Conservation (phyloP, 1,284 basidiomycete genomes). For the Volvariella volvacea region DNA sequence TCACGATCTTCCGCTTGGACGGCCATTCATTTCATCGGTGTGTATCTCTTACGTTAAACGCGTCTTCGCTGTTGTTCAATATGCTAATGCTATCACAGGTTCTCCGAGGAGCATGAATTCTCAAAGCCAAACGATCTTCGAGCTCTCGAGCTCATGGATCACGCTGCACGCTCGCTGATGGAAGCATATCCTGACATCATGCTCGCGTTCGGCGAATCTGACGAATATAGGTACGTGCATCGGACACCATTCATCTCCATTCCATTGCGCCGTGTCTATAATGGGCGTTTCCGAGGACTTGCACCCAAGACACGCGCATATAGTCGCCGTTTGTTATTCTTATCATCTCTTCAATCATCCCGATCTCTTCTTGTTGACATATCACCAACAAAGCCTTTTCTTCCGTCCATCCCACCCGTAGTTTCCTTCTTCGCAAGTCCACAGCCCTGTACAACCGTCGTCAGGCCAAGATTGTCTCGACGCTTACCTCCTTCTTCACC, state of each 20-base stretch:
- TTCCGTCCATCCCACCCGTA: conserved; percentile 22
- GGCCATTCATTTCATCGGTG: conserved; percentile 94
- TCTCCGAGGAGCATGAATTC: conserved; percentile 81
- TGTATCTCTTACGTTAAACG: conserved; percentile 13
- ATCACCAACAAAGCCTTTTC: neutral
- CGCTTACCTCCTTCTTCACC: conserved; percentile 88
- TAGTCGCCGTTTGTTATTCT: too few species aligned
- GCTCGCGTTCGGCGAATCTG: conserved; percentile 92
- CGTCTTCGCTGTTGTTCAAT: conserved; percentile 1
- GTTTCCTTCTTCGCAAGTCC: conserved; percentile 80
- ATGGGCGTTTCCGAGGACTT: too few species aligned
- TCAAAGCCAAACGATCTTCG: conserved; percentile 87
- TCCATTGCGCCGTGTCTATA: neutral
- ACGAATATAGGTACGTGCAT: conserved; percentile 81
- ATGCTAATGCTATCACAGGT: conserved; percentile 33
- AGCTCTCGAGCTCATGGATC: conserved; percentile 90
- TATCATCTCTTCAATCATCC: too few species aligned
- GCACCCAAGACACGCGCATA: neutral
- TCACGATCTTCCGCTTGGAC: conserved; percentile 84
- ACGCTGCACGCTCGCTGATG: conserved; percentile 81
- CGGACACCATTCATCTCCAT: too few species aligned
- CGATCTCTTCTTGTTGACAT: neutral
- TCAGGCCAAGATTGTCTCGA: conserved; percentile 84
- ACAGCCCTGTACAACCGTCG: conserved; percentile 82
- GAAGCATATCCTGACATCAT: conserved; percentile 76